phyloP scores from a whole-genome alignment of 305 asterid genomes.

The Fraxinus baroniana region DNA sequence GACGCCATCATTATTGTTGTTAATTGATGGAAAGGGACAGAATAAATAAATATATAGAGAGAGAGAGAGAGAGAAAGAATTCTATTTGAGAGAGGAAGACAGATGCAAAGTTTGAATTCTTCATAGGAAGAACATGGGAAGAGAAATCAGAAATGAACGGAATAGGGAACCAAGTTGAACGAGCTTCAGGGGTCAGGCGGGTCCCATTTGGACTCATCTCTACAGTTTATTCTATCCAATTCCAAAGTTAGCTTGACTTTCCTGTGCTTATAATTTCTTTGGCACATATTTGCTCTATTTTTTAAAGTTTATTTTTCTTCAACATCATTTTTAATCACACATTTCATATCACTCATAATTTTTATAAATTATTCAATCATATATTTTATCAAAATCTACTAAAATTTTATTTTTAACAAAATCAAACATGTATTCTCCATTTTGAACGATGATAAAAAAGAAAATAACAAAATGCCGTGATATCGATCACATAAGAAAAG shows the following conservation, averaged over 20 bases:
- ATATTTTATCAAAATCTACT: too few relatives aligned
- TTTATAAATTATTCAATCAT: too few relatives aligned
- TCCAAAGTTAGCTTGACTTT: neutral
- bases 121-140: constrained; percentile 42
- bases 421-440: too few relatives aligned
- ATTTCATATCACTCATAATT: too few relatives aligned
- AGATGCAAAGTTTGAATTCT: constrained; percentile 18
- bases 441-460: neutral
- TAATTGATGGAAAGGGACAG: constrained; percentile 20
- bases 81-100: constrained; percentile 25
- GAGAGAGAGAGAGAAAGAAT: neutral
- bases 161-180: constrained; percentile 26
- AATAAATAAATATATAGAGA: constrained; percentile 6
- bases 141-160: constrained; percentile 25
- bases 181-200: constrained; percentile 25
- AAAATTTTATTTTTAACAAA: too few relatives aligned
- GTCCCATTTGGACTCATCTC: constrained; percentile 15
- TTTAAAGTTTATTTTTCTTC: too few relatives aligned
- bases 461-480: neutral
- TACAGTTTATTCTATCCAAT: constrained; percentile 25
- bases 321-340: too few relatives aligned
- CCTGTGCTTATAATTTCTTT: too few relatives aligned
- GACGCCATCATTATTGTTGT: constrained; percentile 46
- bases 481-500: neutral
- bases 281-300: too few relatives aligned